These are phyloP conservation scores for Cyathus striatus DNA, from an alignment of 768 basidiomycete species.

Conservation along the genomic window DNA sequence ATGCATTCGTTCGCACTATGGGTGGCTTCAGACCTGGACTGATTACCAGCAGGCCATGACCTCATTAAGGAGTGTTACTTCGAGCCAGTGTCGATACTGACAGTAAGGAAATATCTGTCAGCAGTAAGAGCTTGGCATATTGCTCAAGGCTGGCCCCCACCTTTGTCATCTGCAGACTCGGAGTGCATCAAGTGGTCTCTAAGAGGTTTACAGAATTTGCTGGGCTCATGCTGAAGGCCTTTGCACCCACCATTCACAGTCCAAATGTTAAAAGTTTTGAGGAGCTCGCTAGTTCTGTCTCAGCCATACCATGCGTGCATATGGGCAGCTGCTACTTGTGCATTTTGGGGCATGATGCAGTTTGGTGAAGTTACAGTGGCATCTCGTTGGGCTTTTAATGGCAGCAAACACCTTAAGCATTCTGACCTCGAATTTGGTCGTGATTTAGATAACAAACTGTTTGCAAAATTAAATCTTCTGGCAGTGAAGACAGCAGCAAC, in stretches of 20 bases:
- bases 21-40: too few relatives aligned
- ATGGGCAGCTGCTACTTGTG: not conserved
- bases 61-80: too few relatives aligned
- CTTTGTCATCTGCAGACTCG: not conserved
- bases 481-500: not conserved
- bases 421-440: not conserved
- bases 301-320: not conserved
- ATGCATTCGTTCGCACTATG: too few relatives aligned
- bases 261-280: not conserved
- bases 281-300: not conserved
- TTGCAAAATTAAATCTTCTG: not conserved
- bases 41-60: too few relatives aligned
- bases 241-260: not conserved
- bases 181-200: not conserved
- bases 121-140: not conserved
- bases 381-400: not conserved
- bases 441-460: not conserved
- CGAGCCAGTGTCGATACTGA: too few relatives aligned
- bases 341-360: not conserved
- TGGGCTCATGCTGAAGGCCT: not conserved
- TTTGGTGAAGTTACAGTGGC: not conserved
- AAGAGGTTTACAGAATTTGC: not conserved
- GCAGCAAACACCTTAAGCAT: not conserved
- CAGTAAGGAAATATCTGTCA: too few relatives aligned
- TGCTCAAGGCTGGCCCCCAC: not conserved